Evolutionary conservation across 2,329 filamentous ascomycete genomes (phyloP).

Genomic region (Colletotrichum eremochloae): DNA sequence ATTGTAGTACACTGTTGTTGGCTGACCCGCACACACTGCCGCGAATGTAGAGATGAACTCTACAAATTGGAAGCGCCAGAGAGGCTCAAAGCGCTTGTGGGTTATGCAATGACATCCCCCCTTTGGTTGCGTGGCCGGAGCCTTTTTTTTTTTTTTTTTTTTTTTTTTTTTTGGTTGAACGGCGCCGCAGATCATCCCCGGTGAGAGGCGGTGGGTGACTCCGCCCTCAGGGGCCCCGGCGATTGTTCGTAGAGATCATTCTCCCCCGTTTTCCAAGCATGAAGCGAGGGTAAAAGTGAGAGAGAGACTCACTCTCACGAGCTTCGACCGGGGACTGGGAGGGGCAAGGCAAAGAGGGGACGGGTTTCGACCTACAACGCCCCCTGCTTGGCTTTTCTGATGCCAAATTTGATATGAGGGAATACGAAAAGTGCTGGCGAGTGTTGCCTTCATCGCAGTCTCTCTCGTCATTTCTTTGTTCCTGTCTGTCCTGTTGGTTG

Average conservation of each 20-base stretch:
- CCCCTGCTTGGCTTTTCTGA: conserved; percentile 23
- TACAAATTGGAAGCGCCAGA: conserved; percentile 13
- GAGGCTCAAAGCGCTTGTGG: conserved; percentile 19
- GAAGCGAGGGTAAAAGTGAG: neutral
- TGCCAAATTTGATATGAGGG: conserved; percentile 28
- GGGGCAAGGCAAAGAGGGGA: neutral
- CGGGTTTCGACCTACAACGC: conserved; percentile 24
- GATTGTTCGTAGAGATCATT: conserved; percentile 38
- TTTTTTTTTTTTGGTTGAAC: conserved; percentile 9
- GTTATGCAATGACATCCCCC: conserved; percentile 1
- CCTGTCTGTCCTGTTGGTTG: conserved; percentile 9
- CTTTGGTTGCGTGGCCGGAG: conserved; percentile 17
- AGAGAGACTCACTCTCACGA: conserved; percentile 14
- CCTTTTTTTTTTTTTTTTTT: neutral
- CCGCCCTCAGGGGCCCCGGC: conserved; percentile 33
- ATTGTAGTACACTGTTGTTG: neutral
- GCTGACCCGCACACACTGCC: neutral
- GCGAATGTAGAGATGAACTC: neutral
- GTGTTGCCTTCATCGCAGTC: conserved; percentile 1
- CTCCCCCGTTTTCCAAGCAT: conserved; percentile 23
- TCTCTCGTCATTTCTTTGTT: conserved; percentile 12
- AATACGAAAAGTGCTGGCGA: conserved; percentile 13
- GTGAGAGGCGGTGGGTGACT: conserved; percentile 23
- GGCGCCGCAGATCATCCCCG: conserved; percentile 33
- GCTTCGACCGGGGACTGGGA: conserved; percentile 20